Conservation (phyloP, 257 asterid genomes). For the Capsicum chinense region DNA sequence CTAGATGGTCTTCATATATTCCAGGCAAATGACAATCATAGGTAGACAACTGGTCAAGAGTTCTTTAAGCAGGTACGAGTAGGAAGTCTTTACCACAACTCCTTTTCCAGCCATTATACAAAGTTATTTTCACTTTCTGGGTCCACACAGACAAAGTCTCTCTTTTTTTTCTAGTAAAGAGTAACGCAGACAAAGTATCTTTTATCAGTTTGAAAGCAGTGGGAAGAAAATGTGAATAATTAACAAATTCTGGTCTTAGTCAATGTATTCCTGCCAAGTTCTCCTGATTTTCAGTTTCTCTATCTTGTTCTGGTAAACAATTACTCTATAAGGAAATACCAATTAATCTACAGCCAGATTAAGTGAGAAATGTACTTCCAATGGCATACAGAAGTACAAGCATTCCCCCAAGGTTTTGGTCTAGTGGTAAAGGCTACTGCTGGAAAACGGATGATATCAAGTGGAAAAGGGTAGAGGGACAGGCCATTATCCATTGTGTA, state of each 20-base stretch:
- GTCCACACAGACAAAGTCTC: neutral
- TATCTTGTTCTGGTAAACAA: neutral
- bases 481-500: neutral
- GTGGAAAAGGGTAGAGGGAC: neutral
- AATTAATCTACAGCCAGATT: neutral
- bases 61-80: neutral
- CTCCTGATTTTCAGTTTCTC: neutral
- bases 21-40: neutral
- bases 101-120: neutral
- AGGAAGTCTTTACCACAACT: neutral
- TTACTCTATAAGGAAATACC: neutral
- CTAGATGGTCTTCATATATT: neutral
- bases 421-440: neutral
- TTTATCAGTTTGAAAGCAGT: constrained; percentile 21
- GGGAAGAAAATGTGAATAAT: neutral
- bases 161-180: no score
- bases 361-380: neutral
- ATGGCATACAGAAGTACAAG: neutral
- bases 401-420: neutral
- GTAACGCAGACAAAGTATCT: no score
- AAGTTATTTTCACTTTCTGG: constrained; percentile 6
- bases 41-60: neutral
- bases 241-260: neutral
- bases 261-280: neutral
- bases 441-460: neutral